Percentiles rank a stretch among this genome's conserved stretches.
Conservation (phyloP, 768 basidiomycete genomes). For the Termitomyces sp. region DNA sequence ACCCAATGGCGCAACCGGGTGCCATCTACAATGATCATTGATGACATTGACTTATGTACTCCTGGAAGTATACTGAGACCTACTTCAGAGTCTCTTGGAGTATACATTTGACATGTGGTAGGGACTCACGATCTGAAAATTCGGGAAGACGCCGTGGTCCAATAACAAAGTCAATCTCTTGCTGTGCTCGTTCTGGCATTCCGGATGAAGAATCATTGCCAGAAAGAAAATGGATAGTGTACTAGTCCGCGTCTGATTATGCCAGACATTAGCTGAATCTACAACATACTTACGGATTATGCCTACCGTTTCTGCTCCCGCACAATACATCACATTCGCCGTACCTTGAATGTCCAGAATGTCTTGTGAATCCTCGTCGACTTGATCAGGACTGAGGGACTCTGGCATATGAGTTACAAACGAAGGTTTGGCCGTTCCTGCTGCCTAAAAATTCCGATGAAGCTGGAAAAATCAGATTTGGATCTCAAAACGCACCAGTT, state of each 20-base stretch:
- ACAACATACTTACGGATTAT: not conserved
- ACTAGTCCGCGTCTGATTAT: not conserved
- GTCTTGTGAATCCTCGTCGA: not conserved
- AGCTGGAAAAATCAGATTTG: not conserved
- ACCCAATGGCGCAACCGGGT: not conserved
- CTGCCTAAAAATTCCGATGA: constrained; percentile 3
- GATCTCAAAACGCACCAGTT: too few relatives aligned
- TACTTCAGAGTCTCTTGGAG: too few relatives aligned
- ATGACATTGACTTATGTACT: too few relatives aligned
- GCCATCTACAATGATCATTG: not conserved
- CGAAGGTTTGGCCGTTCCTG: too few relatives aligned
- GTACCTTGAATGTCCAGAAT: constrained; percentile 10
- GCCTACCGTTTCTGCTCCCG: not conserved
- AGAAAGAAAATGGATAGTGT: too few relatives aligned
- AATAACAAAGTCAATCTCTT: too few relatives aligned
- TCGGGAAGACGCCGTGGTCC: not conserved
- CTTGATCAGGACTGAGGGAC: constrained; percentile 3
- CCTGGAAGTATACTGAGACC: too few relatives aligned
- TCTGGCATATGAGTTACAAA: constrained; percentile 17
- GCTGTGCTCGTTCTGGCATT: too few relatives aligned
- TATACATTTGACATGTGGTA: too few relatives aligned
- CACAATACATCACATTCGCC: not conserved
- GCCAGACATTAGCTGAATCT: not conserved
- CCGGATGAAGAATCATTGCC: too few relatives aligned
- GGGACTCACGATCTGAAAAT: too few relatives aligned